These are phyloP conservation scores for Paramecium tetraurelia DNA, from an alignment of 73 alveolate species.

Conservation along the genomic window DNA sequence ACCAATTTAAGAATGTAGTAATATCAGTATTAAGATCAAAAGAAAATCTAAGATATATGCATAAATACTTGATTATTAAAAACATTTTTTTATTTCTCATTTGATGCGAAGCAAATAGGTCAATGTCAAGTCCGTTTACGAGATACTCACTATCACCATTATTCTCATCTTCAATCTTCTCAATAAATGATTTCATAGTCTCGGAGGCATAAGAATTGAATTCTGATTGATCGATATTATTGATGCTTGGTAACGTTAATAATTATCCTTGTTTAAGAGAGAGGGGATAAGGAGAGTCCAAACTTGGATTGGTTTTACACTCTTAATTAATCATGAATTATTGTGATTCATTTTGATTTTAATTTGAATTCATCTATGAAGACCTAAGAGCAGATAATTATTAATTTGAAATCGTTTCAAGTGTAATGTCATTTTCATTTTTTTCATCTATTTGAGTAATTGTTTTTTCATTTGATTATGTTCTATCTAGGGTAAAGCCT, in stretches of 20 bases:
- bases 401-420: background rate
- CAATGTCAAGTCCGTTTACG: background rate
- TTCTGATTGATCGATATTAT: background rate
- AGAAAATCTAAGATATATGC: background rate
- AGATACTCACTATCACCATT: background rate
- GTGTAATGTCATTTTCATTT: background rate
- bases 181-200: background rate
- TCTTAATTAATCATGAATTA: background rate
- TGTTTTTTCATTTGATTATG: background rate
- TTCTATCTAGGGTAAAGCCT: background rate
- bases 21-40: background rate
- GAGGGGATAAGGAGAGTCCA: background rate
- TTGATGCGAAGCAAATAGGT: background rate
- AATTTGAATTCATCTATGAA: background rate
- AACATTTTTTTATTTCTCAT: background rate
- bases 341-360: background rate
- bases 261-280: background rate
- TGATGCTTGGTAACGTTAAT: background rate
- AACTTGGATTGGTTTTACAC: background rate
- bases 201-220: background rate
- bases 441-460: background rate
- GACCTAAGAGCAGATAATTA: background rate
- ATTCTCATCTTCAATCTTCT: background rate
- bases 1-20: background rate
- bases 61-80: background rate